Percentiles rank a stretch among this genome's conserved stretches.
Evolutionary conservation across 108 stramenopile species (phyloP).

Genomic region (Ochromonas danica): DNA sequence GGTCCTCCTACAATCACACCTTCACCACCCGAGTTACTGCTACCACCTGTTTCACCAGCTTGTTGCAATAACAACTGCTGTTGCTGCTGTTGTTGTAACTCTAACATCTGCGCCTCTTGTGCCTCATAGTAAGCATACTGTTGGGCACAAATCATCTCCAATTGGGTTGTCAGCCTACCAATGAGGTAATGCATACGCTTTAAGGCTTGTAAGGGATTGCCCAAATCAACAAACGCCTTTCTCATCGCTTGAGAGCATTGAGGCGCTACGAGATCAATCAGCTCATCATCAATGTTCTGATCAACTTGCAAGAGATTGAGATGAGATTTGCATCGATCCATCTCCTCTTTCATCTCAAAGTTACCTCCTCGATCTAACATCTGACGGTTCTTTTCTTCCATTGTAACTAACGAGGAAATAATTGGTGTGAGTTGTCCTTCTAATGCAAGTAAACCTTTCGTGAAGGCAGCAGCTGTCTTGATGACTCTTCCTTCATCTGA

Average conservation of each 20-base stretch:
- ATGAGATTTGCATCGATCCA: slow-evolving; percentile 77
- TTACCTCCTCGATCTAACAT: slow-evolving; percentile 94
- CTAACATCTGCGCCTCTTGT: no score
- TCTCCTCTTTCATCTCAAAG: slow-evolving; percentile 80
- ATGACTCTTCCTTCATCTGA: slow-evolving; percentile 97
- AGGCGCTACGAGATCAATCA: slow-evolving; percentile 70
- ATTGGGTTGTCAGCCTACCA: slow-evolving; percentile 52
- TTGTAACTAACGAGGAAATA: slow-evolving; percentile 90
- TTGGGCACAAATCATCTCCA: background rate
- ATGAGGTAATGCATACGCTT: slow-evolving; percentile 74
- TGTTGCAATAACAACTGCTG: no score
- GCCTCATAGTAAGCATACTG: background rate
- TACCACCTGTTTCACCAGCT: no score
- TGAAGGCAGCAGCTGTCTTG: slow-evolving; percentile 96
- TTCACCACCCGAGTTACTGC: no score
- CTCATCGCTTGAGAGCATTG: slow-evolving; percentile 65
- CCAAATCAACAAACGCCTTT: slow-evolving; percentile 70
- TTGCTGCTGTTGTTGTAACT: no score
- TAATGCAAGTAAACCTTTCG: slow-evolving; percentile 90
- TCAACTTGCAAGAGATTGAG: slow-evolving; percentile 77
- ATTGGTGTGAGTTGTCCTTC: slow-evolving; percentile 97
- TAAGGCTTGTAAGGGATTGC: slow-evolving; percentile 80
- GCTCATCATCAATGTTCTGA: slow-evolving; percentile 57
- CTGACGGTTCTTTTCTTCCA: slow-evolving; percentile 68
- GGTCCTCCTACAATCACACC: no score